Evolutionary conservation across 2,329 filamentous ascomycete species (phyloP), one percentile per base, ranked within the genome.

Genomic region (Aspergillus sp.): DNA sequence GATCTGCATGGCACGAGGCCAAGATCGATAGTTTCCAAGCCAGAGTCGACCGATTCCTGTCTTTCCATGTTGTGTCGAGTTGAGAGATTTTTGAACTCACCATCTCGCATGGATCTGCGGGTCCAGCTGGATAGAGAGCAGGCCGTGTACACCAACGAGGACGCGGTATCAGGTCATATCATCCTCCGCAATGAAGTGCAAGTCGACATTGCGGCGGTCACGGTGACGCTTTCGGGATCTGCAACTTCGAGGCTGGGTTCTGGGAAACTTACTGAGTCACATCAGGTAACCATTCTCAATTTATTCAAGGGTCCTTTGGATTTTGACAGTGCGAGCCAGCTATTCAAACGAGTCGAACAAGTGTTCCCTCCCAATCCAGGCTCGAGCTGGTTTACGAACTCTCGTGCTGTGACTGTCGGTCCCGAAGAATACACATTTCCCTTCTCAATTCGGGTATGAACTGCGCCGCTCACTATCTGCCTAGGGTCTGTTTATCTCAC

Each of bases 141-240:
- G 10, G 12, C 45, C 7, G 33, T 35, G 27, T 54, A 51, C 28
- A 48, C 44, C 2, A 37, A 40, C 12, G 39, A 39, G 31, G 48
- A 53, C 33, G 40, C 28, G 10, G 37, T 56, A 11, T 50, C 50
- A 7, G 52, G 53, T 9, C 39, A 47, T 7, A 27, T 56, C 8
- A 38, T 53, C 9, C 42, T 56, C 27, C 32, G 38, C 8, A 50
- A 28, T 13, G 42, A 37, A 9, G 36, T 34, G 6, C 43, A 46
- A 7, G 33, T 50, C 4, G 40, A 50, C 19, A 47, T 56, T 7
- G 37, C 52, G 11, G 40, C 38, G 7, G 44, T 56, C 12, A 34
- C 41, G 27, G 37, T 54, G 10, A 49, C 26, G 5, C 35, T 56
- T 2, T 47, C 42, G 11, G 52, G 46, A 5, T 42, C 36, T 26